Evolutionary conservation across 1,284 basidiomycete genomes (phyloP), one percentile per base, ranked within the genome.

Genomic region (Flammula alnicola): DNA sequence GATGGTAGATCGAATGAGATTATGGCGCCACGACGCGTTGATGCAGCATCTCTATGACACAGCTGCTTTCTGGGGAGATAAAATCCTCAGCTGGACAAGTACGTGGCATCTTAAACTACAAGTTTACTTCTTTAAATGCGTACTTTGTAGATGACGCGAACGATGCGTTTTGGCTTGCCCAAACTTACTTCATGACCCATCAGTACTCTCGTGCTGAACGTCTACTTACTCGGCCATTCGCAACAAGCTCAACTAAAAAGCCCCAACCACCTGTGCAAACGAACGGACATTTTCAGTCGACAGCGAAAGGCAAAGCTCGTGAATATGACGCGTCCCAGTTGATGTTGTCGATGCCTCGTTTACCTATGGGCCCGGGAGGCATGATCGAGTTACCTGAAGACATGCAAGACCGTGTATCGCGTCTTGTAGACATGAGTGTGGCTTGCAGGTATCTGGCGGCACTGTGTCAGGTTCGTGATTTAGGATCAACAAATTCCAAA

Each of bases 101-200:
- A 65, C 69, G 92, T 81, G 52, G 42, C 52, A 38, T 40, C 31
- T 36, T 43, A 44, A 10, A n/a, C n/a, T n/a, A n/a, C n/a, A n/a
- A 0, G 22, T 22, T 16, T 30, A 19, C 38, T 19, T 38, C 16
- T 41, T 43, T 38, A 48, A 38, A 42, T 38, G 51, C 40, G 43
- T 52, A 17, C 49, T 16, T 38, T 54, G 33, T 46, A 53, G 94
- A 86, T 56, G 92, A 97, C 60, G 86, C 92, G 25, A 95, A 96
- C 67, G 97, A 99, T 70, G 97, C 95, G 7, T 99, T 98, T 70
- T 98, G 96, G 94, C 84, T 99, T 12, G 96, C 97, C 1, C 96
- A 99, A 67, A 93, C 92, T 0, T 95, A 95, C 72, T 99, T 98
- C 67, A 86, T 95, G 71, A 95, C 91, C 4, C 89, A 95, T 58